phyloP scores from a whole-genome alignment of 2,329 filamentous ascomycete genomes.

The Botrytis medusae region DNA sequence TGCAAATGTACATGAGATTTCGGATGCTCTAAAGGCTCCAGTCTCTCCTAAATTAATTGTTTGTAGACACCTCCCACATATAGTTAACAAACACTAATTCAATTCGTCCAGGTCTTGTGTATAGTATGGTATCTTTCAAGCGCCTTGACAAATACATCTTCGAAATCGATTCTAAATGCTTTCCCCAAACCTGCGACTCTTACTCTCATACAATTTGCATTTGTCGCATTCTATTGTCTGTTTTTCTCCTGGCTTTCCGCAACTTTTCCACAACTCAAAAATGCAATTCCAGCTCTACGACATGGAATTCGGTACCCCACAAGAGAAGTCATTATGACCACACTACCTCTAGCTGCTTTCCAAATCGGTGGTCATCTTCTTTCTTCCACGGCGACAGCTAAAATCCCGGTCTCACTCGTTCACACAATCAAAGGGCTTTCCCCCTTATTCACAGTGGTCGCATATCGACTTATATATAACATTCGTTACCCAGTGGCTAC shows the following conservation, averaged over 20 bases:
- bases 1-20: constrained; percentile 91
- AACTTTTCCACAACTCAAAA: constrained; percentile 68
- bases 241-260: constrained; percentile 74
- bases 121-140: constrained; percentile 93
- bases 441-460: constrained; percentile 89
- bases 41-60: constrained; percentile 87
- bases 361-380: constrained; percentile 92
- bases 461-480: constrained; percentile 85
- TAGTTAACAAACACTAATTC: constrained; percentile 26
- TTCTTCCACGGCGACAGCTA: constrained; percentile 88
- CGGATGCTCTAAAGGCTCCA: constrained; percentile 84
- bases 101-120: constrained; percentile 68
- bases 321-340: constrained; percentile 78
- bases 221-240: constrained; percentile 86
- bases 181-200: constrained; percentile 89
- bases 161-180: constrained; percentile 91
- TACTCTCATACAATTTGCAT: constrained; percentile 89
- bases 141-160: constrained; percentile 94
- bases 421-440: constrained; percentile 98
- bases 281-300: constrained; percentile 73
- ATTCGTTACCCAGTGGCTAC: constrained; percentile 86
- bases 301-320: constrained; percentile 81
- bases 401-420: constrained; percentile 93
- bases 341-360: constrained; percentile 87
- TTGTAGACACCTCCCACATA: constrained; percentile 41